Conservation (phyloP, 1,284 basidiomycete genomes). For the Cutaneotrichosporon sp. region DNA sequence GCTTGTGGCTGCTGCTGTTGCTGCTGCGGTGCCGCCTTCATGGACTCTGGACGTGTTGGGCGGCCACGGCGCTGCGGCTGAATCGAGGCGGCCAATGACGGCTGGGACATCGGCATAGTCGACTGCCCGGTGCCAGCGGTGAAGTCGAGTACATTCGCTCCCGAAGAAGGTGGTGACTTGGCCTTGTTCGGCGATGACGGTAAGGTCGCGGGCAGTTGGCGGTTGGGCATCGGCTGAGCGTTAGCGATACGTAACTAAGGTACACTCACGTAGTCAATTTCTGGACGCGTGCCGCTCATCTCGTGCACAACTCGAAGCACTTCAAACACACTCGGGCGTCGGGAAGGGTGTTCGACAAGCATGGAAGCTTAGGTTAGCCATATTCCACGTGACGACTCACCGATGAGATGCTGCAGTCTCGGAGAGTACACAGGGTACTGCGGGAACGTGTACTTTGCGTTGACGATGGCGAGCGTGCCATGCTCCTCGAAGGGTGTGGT, state of each 20-base stretch:
- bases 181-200: constrained; percentile 3
- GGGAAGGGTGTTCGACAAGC: constrained; percentile 77
- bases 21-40: constrained; percentile 1
- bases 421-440: constrained; percentile 88
- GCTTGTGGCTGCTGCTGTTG: neutral
- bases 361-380: constrained; percentile 60
- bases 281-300: constrained; percentile 75
- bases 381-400: constrained; percentile 51
- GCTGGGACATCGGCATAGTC: constrained; percentile 23
- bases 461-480: constrained; percentile 90
- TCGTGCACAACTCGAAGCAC: constrained; percentile 68
- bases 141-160: constrained; percentile 46
- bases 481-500: constrained; percentile 98
- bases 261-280: constrained; percentile 57
- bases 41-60: constrained; percentile 33
- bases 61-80: constrained; percentile 46
- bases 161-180: no score
- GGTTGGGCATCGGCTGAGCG: constrained; percentile 4
- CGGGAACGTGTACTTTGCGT: constrained; percentile 91
- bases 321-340: constrained; percentile 77
- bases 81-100: constrained; percentile 31
- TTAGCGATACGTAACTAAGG: neutral
- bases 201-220: neutral
- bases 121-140: constrained; percentile 18
- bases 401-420: constrained; percentile 79